Base-by-base conservation (phyloP, 2,329 filamentous ascomycete genomes). In the Sporothrix variecibatus region DNA sequence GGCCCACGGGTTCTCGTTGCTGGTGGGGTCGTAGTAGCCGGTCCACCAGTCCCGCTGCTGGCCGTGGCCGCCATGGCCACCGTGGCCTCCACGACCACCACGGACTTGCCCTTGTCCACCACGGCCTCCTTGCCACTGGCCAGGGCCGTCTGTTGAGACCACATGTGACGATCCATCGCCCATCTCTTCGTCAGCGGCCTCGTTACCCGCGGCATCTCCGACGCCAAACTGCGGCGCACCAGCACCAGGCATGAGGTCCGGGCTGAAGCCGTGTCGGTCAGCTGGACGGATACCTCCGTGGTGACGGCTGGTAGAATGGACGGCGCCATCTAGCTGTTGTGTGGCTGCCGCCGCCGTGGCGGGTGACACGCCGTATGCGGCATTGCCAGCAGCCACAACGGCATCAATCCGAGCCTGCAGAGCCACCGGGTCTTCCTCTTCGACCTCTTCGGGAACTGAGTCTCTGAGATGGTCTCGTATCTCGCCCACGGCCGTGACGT, bases 1-100 rank as follows among this genome's bases (percentile, higher is more conserved):
- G 70, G 86, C 87, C 93, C 93, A 95, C 0, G 93, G 93, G 79
- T 95, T 93, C 79, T 91, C 86, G 77, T 93, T 89, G 75, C 91
- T 93, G 74, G 85, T 87, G 0, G 88, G 87, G 74, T 93, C 88
- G 80, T 94, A 94, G 80, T 93, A 93, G 49, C 86, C 89, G 53
- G 86, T 83, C 81, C 91, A 93, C 84, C 91, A 93, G 1, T 75
- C n/a, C 17, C 74, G 67, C 77, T 72, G 70, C 53, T 72, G 60
- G 51, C 73, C 72, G 31, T 70, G 71, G 28, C 60, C 49, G n/a
- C 60, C 49, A 12, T 38, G 53, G 23, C 51, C 31, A 12, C 17
- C 71, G 38, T 69, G 49, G 5, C 68, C 46, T 15, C 43, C 43
- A 7, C 31, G 28, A 1, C 34, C 34, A 8, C 34, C 34, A 5